These are phyloP conservation scores for Jackrogersella minutella DNA, from an alignment of 495 filamentous ascomycete species.

Conservation along the genomic window DNA sequence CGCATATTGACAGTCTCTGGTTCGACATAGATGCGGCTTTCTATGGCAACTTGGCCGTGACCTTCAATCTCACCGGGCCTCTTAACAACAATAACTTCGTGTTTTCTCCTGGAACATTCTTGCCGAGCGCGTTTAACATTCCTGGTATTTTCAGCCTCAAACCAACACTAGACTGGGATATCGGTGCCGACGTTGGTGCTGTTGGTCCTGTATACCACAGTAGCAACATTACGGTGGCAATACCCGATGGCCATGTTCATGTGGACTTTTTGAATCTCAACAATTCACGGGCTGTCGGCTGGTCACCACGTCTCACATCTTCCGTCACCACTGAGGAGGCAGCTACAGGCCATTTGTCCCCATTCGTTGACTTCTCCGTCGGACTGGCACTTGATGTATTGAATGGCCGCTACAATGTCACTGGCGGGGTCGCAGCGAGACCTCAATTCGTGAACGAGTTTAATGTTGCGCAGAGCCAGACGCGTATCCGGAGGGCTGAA, in stretches of 20 bases:
- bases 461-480: slow-evolving; percentile 27
- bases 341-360: slow-evolving; percentile 33
- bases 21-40: slow-evolving; percentile 46
- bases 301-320: slow-evolving; percentile 39
- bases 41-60: slow-evolving; percentile 35
- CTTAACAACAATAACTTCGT: slow-evolving; percentile 32
- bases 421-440: slow-evolving; percentile 24
- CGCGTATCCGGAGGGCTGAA: slow-evolving; percentile 24
- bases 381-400: slow-evolving; percentile 29
- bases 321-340: slow-evolving; percentile 33
- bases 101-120: slow-evolving; percentile 35
- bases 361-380: slow-evolving; percentile 31
- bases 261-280: slow-evolving; percentile 38
- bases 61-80: slow-evolving; percentile 31
- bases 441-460: slow-evolving; percentile 35
- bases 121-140: slow-evolving; percentile 36
- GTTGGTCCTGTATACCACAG: slow-evolving; percentile 34
- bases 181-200: slow-evolving; percentile 40
- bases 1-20: slow-evolving; percentile 38
- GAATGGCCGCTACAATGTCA: slow-evolving; percentile 19
- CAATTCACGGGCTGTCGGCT: slow-evolving; percentile 35
- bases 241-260: slow-evolving; percentile 44
- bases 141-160: slow-evolving; percentile 40
- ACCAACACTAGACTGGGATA: slow-evolving; percentile 37
- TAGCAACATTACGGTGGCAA: slow-evolving; percentile 29